Base-by-base conservation (phyloP, 345 rosid species). In the Citrus medica region DNA sequence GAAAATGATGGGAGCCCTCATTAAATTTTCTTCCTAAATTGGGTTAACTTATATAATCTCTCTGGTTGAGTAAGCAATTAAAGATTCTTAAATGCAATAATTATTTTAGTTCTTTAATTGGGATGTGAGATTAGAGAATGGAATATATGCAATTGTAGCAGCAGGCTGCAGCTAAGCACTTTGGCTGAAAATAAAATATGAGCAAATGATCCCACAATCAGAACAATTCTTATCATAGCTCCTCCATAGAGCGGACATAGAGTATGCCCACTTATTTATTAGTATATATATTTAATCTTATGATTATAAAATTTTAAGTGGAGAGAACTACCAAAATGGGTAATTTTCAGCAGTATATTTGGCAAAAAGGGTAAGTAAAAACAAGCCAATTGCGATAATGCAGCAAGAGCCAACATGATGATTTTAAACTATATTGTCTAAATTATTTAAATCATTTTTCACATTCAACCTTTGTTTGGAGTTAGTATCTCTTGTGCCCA, bases 1-100 rank as follows among this genome's bases (percentile, higher is more conserved):
- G 83, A 82, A 79, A 82, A 83, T 75, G 80, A 86, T 83, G 77
- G 80, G 77, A 59, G 61, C 81, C 77, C 75, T 69, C 68, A 75
- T 63, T 78, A 64, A 77, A 71, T 79, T 76, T 40, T 64, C 68
- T 37, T 79, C 72, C 76, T 48, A 58, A 69, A n/a, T 32, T 21
- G 9, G 56, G 77, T 27, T 75, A 55, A 59, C 51, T 64, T 56
- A 32, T 16, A 16, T 67, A 24, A 66, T 33, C 7, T 61, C 35
- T 21, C 25, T 24, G 40, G 14, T 21, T 33, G 10, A 21, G 5
- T 14, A 55, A 74, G 28, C 38, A 76, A 46, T 70, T 78, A 8
- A 42, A 72, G 80, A 56, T 76, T 80, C 64, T 71, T 2, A 79
- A 58, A 61, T 76, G 48, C 13, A 64, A 72, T 48, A 24, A 51